These are phyloP conservation scores for Heliamphora exappendiculata DNA, from an alignment of 148 eudicot species.

Conservation along the genomic window DNA sequence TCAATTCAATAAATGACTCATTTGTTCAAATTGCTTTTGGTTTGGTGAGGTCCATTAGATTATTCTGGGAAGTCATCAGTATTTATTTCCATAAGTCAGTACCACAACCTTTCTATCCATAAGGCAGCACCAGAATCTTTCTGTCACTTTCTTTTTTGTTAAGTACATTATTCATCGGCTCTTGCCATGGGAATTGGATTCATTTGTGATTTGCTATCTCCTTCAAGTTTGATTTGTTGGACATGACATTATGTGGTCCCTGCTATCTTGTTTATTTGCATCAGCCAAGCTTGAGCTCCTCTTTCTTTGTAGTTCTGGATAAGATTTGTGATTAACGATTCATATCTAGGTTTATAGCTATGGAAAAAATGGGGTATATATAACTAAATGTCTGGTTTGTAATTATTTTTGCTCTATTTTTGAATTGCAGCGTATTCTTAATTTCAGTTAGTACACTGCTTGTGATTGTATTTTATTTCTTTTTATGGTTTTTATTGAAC, in stretches of 20 bases:
- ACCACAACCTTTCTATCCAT: neutral
- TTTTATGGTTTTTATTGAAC: neutral
- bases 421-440: neutral
- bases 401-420: neutral
- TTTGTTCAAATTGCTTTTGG: neutral
- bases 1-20: neutral
- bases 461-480: neutral
- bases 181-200: neutral
- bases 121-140: neutral
- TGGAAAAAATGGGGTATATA: neutral
- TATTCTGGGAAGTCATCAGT: neutral
- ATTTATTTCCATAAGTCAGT: neutral
- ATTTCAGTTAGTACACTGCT: neutral
- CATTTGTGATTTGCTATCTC: neutral
- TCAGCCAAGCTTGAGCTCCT: neutral
- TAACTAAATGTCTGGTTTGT: neutral
- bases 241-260: neutral
- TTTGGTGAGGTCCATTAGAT: neutral
- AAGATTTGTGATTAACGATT: neutral
- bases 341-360: neutral
- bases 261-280: neutral
- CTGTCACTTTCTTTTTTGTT: neutral
- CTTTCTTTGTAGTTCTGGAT: neutral
- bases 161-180: neutral
- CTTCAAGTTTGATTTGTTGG: neutral